Evolutionary conservation across 2,329 filamentous ascomycete genomes (phyloP), one percentile per base, ranked within the genome.

Genomic region (Niveomyces coronatus): DNA sequence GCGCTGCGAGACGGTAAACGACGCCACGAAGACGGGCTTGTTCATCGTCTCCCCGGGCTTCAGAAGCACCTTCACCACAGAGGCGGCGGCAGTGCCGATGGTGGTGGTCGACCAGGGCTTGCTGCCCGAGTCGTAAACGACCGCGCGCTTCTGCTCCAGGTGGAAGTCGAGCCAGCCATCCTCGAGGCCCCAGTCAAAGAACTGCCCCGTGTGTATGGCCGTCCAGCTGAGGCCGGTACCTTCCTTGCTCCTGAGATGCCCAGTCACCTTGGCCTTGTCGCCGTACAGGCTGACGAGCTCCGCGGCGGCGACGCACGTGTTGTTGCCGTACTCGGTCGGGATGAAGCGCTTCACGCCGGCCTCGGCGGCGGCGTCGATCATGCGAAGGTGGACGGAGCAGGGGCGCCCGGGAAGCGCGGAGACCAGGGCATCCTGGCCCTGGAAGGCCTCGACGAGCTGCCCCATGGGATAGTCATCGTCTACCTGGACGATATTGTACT

Each of bases 321-420:
- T 29, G 17, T 39, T 29, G 13, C 45, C 48, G 24, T 64, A 75
- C 41, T 75, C 70, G 14, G 63, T 63, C 6, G 70, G 68, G 17
- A 74, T 57, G 53, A 73, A 71, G 11, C 67, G 27, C 27, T 14
- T 29, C 7, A 29, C 27, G 13, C 27, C 27, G 27, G 27, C 27
- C 17, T 29, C 5, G 59, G 70, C 61, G 22, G 68, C 63, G 1
- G 70, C 71, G 34, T 74, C 65, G 24, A 73, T 65, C 43, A 74
- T 54, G 24, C 57, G 58, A 13, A 54, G 53, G 45, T 76, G 70
- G 1, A 62, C 50, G 13, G 58, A 59, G 15, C 42, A 33, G 3
- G 42, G 41, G 30, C 73, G 19, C 3, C 32, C 24, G 4, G 37
- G 37, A 15, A 40, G 57, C 4, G 64, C 55, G 16, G 61, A 64